These are phyloP conservation scores for Tilletia caries DNA, from an alignment of 1,284 basidiomycete genomes.

Conservation along the genomic window DNA sequence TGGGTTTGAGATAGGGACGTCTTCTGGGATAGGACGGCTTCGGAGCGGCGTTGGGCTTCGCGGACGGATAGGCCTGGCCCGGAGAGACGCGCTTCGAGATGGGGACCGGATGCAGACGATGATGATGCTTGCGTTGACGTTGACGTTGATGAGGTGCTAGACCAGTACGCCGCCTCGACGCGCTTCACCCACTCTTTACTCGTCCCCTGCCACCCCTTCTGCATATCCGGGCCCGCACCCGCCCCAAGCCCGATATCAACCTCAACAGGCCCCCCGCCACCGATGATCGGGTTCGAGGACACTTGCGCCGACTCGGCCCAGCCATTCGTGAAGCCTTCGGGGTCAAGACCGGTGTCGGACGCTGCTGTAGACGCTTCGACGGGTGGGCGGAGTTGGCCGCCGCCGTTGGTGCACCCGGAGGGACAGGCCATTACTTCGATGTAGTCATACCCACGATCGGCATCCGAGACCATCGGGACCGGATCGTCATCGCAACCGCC, in stretches of 20 bases:
- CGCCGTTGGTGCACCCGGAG: constrained; percentile 93
- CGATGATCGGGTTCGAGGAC: not conserved
- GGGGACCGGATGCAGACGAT: not conserved
- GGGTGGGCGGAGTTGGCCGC: constrained; percentile 67
- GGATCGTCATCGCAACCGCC: not conserved
- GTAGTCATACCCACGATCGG: constrained; percentile 76
- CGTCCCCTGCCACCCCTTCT: constrained; percentile 54
- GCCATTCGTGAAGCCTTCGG: constrained; percentile 25
- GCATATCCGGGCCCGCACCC: constrained; percentile 53
- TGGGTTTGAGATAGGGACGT: too few relatives aligned
- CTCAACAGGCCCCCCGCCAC: not conserved
- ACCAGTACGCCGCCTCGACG: constrained; percentile 50
- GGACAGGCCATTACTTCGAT: constrained; percentile 99
- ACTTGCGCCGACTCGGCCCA: not conserved
- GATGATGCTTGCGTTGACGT: too few relatives aligned
- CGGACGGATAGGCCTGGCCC: constrained; percentile 70
- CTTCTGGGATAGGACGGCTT: constrained; percentile 43
- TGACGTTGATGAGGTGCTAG: too few relatives aligned
- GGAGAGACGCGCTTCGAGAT: constrained; percentile 60
- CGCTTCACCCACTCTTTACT: constrained; percentile 47
- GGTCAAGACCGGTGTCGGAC: constrained; percentile 15
- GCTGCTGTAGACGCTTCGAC: constrained; percentile 7
- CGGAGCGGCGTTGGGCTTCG: constrained; percentile 76
- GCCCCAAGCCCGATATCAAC: constrained; percentile 12
- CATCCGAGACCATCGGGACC: constrained; percentile 28